Evolutionary conservation across 148 eudicot genomes (phyloP).

Genomic region (Simmondsia chinensis): DNA sequence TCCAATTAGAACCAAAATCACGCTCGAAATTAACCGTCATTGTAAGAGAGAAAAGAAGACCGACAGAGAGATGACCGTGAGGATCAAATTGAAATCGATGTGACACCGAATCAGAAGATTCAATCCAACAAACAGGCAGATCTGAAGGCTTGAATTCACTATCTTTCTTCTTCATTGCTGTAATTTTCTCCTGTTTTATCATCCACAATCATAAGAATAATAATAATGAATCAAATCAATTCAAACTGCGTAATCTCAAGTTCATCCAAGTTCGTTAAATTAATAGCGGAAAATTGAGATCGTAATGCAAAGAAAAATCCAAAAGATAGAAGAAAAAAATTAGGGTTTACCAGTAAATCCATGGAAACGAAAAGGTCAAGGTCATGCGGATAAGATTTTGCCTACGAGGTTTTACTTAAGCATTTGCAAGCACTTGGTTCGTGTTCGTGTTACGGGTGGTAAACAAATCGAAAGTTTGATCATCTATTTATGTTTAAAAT

Average conservation of each 20-base stretch:
- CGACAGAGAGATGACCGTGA: constrained; percentile 50
- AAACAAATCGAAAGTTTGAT: too few relatives aligned
- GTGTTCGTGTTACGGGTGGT: too few relatives aligned
- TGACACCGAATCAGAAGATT: constrained; percentile 59
- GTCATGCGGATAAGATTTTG: too few relatives aligned
- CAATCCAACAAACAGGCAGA: constrained; percentile 56
- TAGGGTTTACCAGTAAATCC: constrained; percentile 49
- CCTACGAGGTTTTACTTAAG: too few relatives aligned
- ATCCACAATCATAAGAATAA: not conserved
- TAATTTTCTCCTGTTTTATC: constrained; percentile 43
- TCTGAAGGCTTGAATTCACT: too few relatives aligned
- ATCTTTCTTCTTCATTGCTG: constrained; percentile 32
- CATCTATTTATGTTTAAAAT: too few relatives aligned
- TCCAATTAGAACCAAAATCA: too few relatives aligned
- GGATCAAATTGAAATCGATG: constrained; percentile 55
- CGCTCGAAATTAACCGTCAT: not conserved
- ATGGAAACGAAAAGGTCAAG: constrained; percentile 15
- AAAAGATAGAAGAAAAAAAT: not conserved
- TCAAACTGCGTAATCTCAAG: not conserved
- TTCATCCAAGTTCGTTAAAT: too few relatives aligned
- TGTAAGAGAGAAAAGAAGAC: constrained; percentile 4
- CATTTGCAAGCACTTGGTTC: too few relatives aligned
- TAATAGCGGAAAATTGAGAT: too few relatives aligned
- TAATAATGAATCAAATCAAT: not conserved
- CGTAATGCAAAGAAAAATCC: not conserved